Conservation (phyloP, 2,329 filamentous ascomycete species). For the Monosporascus sp. region DNA sequence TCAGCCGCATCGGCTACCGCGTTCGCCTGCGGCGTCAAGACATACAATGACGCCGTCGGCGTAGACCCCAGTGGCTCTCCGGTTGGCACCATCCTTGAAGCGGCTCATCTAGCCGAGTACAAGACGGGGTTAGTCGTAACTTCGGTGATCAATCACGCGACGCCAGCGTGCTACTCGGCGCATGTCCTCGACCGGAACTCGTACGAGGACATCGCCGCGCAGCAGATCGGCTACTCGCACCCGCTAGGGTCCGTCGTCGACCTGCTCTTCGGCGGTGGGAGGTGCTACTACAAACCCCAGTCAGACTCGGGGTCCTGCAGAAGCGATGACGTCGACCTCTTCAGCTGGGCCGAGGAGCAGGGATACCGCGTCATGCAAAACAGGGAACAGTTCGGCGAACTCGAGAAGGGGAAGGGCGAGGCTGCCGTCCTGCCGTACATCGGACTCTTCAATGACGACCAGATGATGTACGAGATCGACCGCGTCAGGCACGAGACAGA, state of each 20-base stretch:
- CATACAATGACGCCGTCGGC: slow-evolving; percentile 31
- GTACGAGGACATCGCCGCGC: slow-evolving; percentile 31
- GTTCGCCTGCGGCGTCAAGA: slow-evolving; percentile 33
- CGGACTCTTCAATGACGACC: slow-evolving; percentile 31
- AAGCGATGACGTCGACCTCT: slow-evolving; percentile 29
- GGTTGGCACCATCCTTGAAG: slow-evolving; percentile 34
- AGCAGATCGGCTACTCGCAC: slow-evolving; percentile 33
- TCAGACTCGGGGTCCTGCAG: slow-evolving; percentile 31
- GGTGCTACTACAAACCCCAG: slow-evolving; percentile 35
- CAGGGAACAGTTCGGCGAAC: slow-evolving; percentile 27
- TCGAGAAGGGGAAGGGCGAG: slow-evolving; percentile 20
- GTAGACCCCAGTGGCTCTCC: slow-evolving; percentile 27
- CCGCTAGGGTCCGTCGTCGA: slow-evolving; percentile 33
- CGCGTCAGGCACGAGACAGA: slow-evolving; percentile 26
- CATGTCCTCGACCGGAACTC: slow-evolving; percentile 28
- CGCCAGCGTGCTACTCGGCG: slow-evolving; percentile 27
- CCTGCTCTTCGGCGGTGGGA: slow-evolving; percentile 34
- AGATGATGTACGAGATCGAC: slow-evolving; percentile 30
- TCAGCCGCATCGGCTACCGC: slow-evolving; percentile 34
- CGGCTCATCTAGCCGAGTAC: slow-evolving; percentile 32
- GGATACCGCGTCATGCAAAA: slow-evolving; percentile 33
- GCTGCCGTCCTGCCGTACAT: slow-evolving; percentile 28
- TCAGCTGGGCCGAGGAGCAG: slow-evolving; percentile 26
- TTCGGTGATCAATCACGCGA: slow-evolving; percentile 32
- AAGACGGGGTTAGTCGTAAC: slow-evolving; percentile 36